Conservation (phyloP, 2,329 filamentous ascomycete genomes). For the Trichoderma asperellum region DNA sequence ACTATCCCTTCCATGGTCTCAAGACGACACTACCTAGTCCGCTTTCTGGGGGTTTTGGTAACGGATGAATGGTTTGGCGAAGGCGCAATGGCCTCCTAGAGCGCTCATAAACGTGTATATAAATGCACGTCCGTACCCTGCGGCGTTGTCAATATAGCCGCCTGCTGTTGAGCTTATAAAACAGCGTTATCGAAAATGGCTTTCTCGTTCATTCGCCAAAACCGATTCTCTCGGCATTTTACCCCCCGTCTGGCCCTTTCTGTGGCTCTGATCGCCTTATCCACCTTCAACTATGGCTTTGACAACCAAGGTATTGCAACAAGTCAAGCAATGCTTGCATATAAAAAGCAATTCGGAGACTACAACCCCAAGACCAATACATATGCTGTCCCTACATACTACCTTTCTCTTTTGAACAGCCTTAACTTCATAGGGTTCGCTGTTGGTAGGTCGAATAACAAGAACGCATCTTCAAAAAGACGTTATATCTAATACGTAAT, state of each 20-base stretch:
- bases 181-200: not conserved
- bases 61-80: not conserved
- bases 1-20: not conserved
- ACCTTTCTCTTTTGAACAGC: slow-evolving; percentile 16
- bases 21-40: not conserved
- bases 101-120: not conserved
- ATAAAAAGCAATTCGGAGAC: slow-evolving; percentile 22
- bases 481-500: not conserved
- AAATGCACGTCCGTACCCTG: not conserved
- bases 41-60: not conserved
- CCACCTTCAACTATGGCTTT: slow-evolving; percentile 24
- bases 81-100: slow-evolving; percentile 3
- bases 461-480: not conserved
- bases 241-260: slow-evolving; percentile 18
- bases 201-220: slow-evolving; percentile 9
- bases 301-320: slow-evolving; percentile 21
- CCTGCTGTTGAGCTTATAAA: not conserved
- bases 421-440: slow-evolving; percentile 21
- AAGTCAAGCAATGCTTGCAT: slow-evolving; percentile 19
- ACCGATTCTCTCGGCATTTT: slow-evolving; percentile 15
- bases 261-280: slow-evolving; percentile 11
- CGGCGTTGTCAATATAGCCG: not conserved
- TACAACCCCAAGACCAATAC: slow-evolving; percentile 8
- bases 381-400: slow-evolving; percentile 22
- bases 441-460: not conserved